phyloP scores from a whole-genome alignment of 495 filamentous ascomycete species.

The Talaromyces proteolyticus region DNA sequence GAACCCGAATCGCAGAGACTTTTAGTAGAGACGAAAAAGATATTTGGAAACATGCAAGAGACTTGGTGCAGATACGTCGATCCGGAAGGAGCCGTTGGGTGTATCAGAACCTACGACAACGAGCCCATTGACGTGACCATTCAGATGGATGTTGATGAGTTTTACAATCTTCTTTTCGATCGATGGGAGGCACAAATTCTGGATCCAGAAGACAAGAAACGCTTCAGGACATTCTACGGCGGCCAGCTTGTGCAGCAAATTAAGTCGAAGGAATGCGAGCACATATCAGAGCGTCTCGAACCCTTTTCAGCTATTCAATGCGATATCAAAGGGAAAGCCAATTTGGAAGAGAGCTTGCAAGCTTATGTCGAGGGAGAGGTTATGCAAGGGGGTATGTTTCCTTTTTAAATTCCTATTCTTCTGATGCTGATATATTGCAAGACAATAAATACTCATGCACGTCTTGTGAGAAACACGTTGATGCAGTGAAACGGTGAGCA shows the following conservation, averaged over 20 bases:
- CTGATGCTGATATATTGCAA: constrained; percentile 22
- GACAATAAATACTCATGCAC: constrained; percentile 98
- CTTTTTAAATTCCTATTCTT: constrained; percentile 6
- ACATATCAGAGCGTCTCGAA: constrained; percentile 87
- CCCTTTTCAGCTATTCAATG: constrained; percentile 95
- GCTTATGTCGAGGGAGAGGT: constrained; percentile 94
- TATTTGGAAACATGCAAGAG: constrained; percentile 86
- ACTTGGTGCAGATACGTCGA: constrained; percentile 66
- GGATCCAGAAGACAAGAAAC: constrained; percentile 59
- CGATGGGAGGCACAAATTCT: constrained; percentile 82
- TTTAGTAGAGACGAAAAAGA: constrained; percentile 67
- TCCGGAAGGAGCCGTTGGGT: constrained; percentile 63
- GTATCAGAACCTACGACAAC: constrained; percentile 79
- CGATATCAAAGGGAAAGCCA: constrained; percentile 90
- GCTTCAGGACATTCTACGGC: constrained; percentile 80
- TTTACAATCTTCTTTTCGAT: constrained; percentile 90
- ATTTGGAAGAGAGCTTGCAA: constrained; percentile 78
- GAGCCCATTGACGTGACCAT: constrained; percentile 76
- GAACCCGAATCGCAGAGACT: constrained; percentile 59
- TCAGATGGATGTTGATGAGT: constrained; percentile 98
- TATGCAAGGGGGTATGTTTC: constrained; percentile 75
- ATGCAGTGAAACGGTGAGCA: constrained; percentile 80
- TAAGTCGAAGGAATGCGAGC: constrained; percentile 86
- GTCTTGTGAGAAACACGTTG: constrained; percentile 80
- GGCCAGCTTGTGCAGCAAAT: constrained; percentile 93